A percentile compares a stretch with the other conserved stretches of the same genome.
Conservation (phyloP, 805 yeast genomes). For the Spathaspora girioi region DNA sequence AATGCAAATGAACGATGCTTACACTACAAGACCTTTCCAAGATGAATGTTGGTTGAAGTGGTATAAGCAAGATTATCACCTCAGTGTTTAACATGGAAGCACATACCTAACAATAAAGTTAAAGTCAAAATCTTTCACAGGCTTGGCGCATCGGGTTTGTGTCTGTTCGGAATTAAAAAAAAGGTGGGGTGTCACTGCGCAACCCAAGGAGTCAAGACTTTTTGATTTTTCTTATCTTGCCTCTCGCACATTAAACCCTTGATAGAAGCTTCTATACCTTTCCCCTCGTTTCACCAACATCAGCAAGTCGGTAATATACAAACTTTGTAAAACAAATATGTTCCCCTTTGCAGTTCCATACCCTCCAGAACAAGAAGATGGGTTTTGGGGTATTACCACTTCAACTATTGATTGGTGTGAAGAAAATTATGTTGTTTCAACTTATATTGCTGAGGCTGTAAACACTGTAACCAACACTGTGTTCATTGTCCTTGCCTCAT, state of each 20-base stretch:
- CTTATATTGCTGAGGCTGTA: constrained; percentile 84
- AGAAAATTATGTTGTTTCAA: constrained; percentile 86
- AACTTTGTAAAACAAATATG: constrained; percentile 21
- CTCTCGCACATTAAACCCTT: neutral
- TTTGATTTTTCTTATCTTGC: neutral
- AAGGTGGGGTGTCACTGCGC: too few species aligned
- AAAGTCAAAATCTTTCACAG: too few species aligned
- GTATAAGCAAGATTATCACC: constrained; percentile 10
- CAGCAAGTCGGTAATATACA: neutral
- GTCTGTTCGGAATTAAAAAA: too few species aligned
- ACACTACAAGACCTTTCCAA: constrained; percentile 48
- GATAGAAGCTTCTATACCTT: neutral
- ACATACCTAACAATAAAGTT: neutral
- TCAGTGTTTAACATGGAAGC: neutral
- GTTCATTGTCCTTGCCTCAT: constrained; percentile 53
- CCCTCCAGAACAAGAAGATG: constrained; percentile 52
- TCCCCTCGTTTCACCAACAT: neutral
- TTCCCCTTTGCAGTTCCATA: constrained; percentile 52
- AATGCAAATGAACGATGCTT: constrained; percentile 57
- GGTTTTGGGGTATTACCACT: constrained; percentile 81
- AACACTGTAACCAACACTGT: constrained; percentile 76
- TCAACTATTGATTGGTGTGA: constrained; percentile 99
- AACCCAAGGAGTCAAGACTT: too few species aligned
- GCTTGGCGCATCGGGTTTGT: too few species aligned
- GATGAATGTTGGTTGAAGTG: constrained; percentile 53